phyloP scores from a whole-genome alignment of 78 protist species.

The Dictyostelium citrinum region DNA sequence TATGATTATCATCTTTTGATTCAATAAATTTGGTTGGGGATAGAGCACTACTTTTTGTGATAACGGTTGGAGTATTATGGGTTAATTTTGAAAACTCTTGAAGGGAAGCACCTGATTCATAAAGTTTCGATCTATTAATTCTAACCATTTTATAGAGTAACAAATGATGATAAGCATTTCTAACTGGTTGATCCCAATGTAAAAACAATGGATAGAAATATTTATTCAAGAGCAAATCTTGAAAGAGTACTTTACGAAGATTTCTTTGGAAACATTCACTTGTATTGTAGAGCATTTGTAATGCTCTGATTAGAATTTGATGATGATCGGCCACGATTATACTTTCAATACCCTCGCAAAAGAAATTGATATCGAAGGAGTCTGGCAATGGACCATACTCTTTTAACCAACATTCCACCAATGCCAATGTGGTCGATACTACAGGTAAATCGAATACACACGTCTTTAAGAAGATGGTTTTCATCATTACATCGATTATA shows the following conservation, averaged over 20 bases:
- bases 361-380: constrained; percentile 50
- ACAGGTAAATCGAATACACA: constrained; percentile 41
- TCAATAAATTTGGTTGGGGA: constrained; percentile 62
- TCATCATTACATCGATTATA: constrained; percentile 34
- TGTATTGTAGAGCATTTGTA: constrained; percentile 43
- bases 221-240: constrained; percentile 32
- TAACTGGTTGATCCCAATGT: constrained; percentile 77
- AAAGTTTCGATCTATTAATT: constrained; percentile 40
- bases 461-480: constrained; percentile 47
- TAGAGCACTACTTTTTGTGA: background rate
- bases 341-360: constrained; percentile 66
- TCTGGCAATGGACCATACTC: constrained; percentile 60
- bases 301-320: constrained; percentile 23
- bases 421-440: background rate
- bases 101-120: constrained; percentile 43
- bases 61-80: constrained; percentile 31
- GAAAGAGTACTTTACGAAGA: background rate
- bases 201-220: constrained; percentile 60
- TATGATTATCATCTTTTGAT: constrained; percentile 6
- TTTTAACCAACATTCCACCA: constrained; percentile 51
- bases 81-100: constrained; percentile 58
- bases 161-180: constrained; percentile 74
- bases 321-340: constrained; percentile 72
- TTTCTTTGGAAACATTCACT: constrained; percentile 60
- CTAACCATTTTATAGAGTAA: constrained; percentile 69